Conservation (phyloP, 2,329 filamentous ascomycete genomes). For the Aspergillus floridensis region DNA sequence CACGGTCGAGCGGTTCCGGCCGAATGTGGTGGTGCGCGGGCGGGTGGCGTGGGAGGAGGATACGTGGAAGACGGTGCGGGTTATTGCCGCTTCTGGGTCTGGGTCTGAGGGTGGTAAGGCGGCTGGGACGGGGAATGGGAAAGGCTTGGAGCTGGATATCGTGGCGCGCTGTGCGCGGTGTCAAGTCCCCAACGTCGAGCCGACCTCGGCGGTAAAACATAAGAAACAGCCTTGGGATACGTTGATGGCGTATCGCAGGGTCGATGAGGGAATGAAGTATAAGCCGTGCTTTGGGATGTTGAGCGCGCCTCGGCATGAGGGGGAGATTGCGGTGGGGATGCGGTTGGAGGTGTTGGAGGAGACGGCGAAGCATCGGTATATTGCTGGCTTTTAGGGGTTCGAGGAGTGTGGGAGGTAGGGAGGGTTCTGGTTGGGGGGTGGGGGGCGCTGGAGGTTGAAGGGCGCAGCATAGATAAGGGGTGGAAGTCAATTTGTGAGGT, state of each 20-base stretch:
- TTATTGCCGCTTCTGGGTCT: constrained; percentile 13
- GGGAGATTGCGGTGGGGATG: constrained; percentile 57
- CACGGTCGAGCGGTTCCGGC: constrained; percentile 61
- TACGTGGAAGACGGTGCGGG: constrained; percentile 58
- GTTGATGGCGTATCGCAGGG: constrained; percentile 58
- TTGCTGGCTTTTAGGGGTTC: constrained; percentile 35
- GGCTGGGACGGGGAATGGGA: not conserved
- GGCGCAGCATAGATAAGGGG: too few species aligned
- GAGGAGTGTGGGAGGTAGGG: too few species aligned
- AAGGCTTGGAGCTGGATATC: constrained; percentile 53
- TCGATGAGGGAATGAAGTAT: constrained; percentile 60
- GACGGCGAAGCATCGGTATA: constrained; percentile 58
- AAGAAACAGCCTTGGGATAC: constrained; percentile 61
- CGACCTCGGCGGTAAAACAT: constrained; percentile 59
- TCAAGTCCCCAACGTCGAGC: constrained; percentile 64
- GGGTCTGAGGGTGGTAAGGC: not conserved
- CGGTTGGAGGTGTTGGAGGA: constrained; percentile 57
- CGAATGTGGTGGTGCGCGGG: constrained; percentile 61
- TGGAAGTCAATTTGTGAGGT: too few species aligned
- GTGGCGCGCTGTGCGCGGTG: constrained; percentile 60
- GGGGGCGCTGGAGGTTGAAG: too few species aligned
- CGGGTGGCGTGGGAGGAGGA: constrained; percentile 61
- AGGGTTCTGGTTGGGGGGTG: too few species aligned
- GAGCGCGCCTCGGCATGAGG: constrained; percentile 57
- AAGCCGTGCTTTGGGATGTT: constrained; percentile 69